phyloP scores from a whole-genome alignment of 257 asterid genomes.

The Solanum dulcamara region DNA sequence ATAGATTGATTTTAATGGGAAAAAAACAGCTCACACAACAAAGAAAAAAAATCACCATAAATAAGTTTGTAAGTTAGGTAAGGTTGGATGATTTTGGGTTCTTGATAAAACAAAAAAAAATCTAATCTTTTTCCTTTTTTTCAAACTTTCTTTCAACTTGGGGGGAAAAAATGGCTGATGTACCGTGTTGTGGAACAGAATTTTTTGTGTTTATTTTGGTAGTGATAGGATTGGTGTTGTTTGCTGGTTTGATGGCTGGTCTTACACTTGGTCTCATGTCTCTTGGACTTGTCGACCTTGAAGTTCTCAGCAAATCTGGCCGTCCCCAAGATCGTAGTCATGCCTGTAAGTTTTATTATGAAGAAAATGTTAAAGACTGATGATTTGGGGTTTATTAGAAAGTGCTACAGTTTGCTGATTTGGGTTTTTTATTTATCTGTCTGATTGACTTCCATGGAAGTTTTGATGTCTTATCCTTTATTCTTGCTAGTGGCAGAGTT shows the following conservation, averaged over 20 bases:
- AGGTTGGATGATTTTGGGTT: neutral
- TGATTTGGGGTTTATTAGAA: neutral
- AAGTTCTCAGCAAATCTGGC: constrained; percentile 95
- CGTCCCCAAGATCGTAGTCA: constrained; percentile 78
- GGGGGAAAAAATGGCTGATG: constrained; percentile 39
- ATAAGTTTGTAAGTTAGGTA: neutral
- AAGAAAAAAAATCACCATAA: neutral
- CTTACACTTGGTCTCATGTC: constrained; percentile 98
- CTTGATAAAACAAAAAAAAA: neutral
- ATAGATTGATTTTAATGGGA: neutral
- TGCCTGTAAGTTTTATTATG: constrained; percentile 39
- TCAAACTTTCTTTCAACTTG: neutral
- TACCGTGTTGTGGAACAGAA: constrained; percentile 47
- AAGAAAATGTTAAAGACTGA: neutral
- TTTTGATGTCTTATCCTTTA: neutral
- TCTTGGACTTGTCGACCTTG: constrained; percentile 97
- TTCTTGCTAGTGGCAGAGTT: neutral
- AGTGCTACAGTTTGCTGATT: neutral
- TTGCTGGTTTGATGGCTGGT: constrained; percentile 99
- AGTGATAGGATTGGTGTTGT: constrained; percentile 57
- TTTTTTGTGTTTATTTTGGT: constrained; percentile 40
- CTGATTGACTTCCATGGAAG: neutral
- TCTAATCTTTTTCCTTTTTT: neutral
- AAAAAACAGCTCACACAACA: neutral
- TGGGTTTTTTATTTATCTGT: neutral